phyloP scores from a whole-genome alignment of 495 filamentous ascomycete species.

The Apodospora peruviana region DNA sequence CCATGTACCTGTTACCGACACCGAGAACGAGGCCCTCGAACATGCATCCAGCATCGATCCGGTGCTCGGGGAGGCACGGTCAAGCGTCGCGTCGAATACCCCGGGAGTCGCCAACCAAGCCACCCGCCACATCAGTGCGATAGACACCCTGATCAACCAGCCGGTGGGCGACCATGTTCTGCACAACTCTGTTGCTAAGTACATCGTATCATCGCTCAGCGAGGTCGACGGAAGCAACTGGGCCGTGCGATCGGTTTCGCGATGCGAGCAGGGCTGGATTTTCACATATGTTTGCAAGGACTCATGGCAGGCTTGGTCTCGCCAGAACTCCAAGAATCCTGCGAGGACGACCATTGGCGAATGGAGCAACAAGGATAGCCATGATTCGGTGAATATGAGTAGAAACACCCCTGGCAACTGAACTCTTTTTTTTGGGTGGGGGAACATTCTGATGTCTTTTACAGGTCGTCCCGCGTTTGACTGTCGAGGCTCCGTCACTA shows the following conservation, averaged over 20 bases:
- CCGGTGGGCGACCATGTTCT: conserved; percentile 34
- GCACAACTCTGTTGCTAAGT: conserved; percentile 35
- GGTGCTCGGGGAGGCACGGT: conserved; percentile 17
- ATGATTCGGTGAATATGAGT: conserved; percentile 37
- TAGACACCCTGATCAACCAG: conserved; percentile 38
- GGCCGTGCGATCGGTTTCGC: conserved; percentile 33
- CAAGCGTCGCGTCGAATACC: conserved; percentile 6
- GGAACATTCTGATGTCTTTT: too few relatives aligned
- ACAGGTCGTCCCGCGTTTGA: conserved; percentile 46
- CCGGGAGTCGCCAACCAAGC: conserved; percentile 3
- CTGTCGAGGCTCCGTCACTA: conserved; percentile 39
- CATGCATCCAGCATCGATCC: conserved; percentile 19
- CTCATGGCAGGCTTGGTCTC: conserved; percentile 41
- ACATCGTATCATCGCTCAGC: conserved; percentile 32
- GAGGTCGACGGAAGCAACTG: conserved; percentile 37
- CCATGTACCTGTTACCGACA: conserved; percentile 24
- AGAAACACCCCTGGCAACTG: too few relatives aligned
- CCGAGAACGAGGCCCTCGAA: conserved; percentile 26
- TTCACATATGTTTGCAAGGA: conserved; percentile 45
- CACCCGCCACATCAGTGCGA: conserved; percentile 22
- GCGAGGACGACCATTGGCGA: conserved; percentile 32
- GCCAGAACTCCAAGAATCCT: conserved; percentile 31
- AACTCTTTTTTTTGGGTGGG: too few relatives aligned
- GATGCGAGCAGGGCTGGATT: conserved; percentile 38
- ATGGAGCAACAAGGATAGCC: conserved; percentile 32